Evolutionary conservation across 164 flowering plant species (phyloP).

Genomic region (Annona squamosa): DNA sequence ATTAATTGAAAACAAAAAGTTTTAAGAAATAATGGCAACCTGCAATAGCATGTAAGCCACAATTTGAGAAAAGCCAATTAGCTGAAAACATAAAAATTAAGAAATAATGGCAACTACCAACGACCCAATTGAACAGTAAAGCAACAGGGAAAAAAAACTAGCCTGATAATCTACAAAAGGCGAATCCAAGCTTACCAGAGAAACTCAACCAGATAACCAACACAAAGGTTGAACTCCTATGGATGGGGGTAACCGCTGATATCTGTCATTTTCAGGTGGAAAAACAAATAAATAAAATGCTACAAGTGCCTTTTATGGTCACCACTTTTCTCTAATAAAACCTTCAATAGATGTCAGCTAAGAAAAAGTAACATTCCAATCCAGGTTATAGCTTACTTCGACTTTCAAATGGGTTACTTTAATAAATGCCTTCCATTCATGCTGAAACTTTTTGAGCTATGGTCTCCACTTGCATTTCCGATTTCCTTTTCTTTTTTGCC

Average conservation of each 20-base stretch:
- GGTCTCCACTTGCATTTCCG: conserved; percentile 5
- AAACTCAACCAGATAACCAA: neutral
- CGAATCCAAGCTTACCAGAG: neutral
- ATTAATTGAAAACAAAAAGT: neutral
- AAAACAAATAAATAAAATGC: neutral
- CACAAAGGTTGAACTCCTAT: neutral
- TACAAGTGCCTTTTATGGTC: neutral
- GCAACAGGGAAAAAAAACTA: neutral
- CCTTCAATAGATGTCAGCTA: neutral
- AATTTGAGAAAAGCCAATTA: neutral
- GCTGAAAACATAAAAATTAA: neutral
- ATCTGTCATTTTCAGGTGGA: neutral
- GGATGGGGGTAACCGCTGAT: neutral
- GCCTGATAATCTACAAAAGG: neutral
- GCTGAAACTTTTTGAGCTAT: conserved; percentile 2
- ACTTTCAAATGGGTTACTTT: neutral
- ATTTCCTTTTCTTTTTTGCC: conserved; percentile 65
- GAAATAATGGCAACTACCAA: neutral
- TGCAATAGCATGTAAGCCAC: neutral
- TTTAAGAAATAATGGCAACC: neutral
- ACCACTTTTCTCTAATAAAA: neutral
- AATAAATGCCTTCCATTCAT: conserved; percentile 4
- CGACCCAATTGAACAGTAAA: too few relatives aligned
- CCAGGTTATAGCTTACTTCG: neutral
- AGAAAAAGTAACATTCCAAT: neutral